Conservation (phyloP, 164 flowering plant species). For the Dillenia turbinata region DNA sequence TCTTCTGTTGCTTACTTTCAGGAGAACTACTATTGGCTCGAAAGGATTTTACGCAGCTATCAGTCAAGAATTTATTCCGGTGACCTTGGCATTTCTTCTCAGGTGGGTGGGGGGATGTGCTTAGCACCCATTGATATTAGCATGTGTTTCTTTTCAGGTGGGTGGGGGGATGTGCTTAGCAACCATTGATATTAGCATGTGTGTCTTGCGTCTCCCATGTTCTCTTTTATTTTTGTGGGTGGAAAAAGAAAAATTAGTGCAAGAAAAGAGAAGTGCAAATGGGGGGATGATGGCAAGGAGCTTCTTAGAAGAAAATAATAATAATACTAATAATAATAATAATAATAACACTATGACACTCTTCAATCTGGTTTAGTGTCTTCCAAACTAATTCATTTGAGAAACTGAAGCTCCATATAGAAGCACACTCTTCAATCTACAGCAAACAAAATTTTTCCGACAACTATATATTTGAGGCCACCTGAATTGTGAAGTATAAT, state of each 20-base stretch:
- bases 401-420: no score
- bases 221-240: not conserved
- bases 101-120: constrained; percentile 35
- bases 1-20: constrained; percentile 21
- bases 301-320: no score
- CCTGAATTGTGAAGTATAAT: not conserved
- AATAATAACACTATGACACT: no score
- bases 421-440: not conserved
- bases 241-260: not conserved
- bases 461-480: not conserved
- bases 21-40: constrained; percentile 95
- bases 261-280: no score
- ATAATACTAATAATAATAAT: no score
- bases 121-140: not conserved
- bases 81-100: constrained; percentile 62
- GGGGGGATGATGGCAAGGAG: no score
- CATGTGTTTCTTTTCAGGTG: constrained; percentile 34
- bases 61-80: constrained; percentile 83
- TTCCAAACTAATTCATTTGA: no score
- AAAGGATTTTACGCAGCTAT: constrained; percentile 78
- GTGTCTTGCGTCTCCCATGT: not conserved
- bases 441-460: not conserved
- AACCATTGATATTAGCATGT: not conserved
- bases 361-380: no score
- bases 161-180: constrained; percentile 6